Evolutionary conservation across 768 basidiomycete species (phyloP).

Genomic region (Boletellus sp.): DNA sequence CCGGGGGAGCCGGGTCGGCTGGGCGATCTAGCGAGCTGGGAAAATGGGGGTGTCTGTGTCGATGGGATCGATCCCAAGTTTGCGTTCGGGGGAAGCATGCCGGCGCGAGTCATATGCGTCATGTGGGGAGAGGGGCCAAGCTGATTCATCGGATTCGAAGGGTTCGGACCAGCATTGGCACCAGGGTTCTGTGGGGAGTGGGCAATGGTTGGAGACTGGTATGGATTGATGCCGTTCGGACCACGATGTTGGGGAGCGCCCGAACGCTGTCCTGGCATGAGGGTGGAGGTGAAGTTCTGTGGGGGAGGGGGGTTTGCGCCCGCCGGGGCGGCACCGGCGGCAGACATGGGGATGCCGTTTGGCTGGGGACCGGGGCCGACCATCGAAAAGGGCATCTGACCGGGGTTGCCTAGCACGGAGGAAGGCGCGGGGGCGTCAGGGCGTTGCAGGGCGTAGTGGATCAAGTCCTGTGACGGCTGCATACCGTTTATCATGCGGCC

Average conservation of each 20-base stretch:
- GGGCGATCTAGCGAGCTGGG: conserved; percentile 49
- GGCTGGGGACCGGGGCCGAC: conserved; percentile 36
- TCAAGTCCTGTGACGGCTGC: conserved; percentile 10
- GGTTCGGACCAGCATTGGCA: conserved; percentile 30
- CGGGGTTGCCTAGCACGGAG: conserved; percentile 18
- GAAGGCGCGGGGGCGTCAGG: conserved; percentile 12
- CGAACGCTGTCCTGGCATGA: conserved; percentile 34
- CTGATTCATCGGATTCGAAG: conserved; percentile 43
- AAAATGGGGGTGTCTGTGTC: conserved; percentile 42
- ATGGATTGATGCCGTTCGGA: conserved; percentile 47
- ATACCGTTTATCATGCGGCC: conserved; percentile 34
- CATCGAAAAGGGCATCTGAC: conserved; percentile 24
- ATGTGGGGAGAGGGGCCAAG: conserved; percentile 54
- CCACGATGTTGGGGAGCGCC: conserved; percentile 38
- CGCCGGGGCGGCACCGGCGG: conserved; percentile 22
- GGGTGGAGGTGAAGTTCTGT: conserved; percentile 33
- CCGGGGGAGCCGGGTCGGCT: conserved; percentile 58
- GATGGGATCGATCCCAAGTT: conserved; percentile 35
- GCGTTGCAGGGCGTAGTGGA: not conserved
- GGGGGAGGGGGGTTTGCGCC: conserved; percentile 32
- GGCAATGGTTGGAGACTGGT: conserved; percentile 63
- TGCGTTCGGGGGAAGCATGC: conserved; percentile 49
- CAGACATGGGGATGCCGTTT: conserved; percentile 42
- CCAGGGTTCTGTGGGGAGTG: conserved; percentile 52
- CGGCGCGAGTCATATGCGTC: conserved; percentile 37